Evolutionary conservation across 371 early-diverging fungal species (phyloP).

Genomic region (Circinella umbellata): DNA sequence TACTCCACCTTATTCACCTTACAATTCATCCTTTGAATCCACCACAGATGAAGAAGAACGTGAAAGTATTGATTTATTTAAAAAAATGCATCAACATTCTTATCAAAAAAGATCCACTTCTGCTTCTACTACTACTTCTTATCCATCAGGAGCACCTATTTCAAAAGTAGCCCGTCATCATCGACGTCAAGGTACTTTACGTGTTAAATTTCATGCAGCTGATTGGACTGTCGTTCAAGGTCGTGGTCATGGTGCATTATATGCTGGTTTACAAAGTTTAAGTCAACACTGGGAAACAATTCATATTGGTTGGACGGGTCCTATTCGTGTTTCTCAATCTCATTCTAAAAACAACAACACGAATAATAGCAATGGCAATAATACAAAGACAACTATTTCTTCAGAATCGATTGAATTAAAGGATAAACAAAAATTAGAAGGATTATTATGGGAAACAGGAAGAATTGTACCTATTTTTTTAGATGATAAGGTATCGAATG

Average conservation of each 20-base stretch:
- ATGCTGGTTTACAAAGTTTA: constrained; percentile 64
- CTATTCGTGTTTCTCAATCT: constrained; percentile 23
- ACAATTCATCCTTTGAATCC: not conserved
- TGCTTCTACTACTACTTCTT: not conserved
- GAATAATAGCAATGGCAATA: not conserved
- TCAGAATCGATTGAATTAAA: constrained; percentile 13
- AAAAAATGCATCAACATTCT: constrained; percentile 5
- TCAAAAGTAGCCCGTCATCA: constrained; percentile 42
- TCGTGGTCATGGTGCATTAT: constrained; percentile 74
- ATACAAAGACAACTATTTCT: constrained; percentile 3
- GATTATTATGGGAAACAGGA: constrained; percentile 42
- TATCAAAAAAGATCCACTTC: not conserved
- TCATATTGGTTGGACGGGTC: constrained; percentile 74
- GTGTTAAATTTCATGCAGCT: constrained; percentile 43
- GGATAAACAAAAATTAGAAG: constrained; percentile 38
- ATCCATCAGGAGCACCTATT: constrained; percentile 32
- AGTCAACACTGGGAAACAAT: constrained; percentile 47
- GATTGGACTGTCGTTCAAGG: constrained; percentile 41
- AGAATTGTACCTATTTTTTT: constrained; percentile 76
- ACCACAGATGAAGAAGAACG: constrained; percentile 13
- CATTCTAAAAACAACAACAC: no score
- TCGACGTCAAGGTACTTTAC: constrained; percentile 38
- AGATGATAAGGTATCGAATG: constrained; percentile 62
- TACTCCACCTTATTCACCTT: constrained; percentile 20
- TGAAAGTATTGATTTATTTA: constrained; percentile 15